A percentile compares a stretch with the other conserved stretches of the same genome.
These are phyloP conservation scores for Candolleomyces aberdarensis DNA, from an alignment of 768 basidiomycete genomes.

Conservation along the genomic window DNA sequence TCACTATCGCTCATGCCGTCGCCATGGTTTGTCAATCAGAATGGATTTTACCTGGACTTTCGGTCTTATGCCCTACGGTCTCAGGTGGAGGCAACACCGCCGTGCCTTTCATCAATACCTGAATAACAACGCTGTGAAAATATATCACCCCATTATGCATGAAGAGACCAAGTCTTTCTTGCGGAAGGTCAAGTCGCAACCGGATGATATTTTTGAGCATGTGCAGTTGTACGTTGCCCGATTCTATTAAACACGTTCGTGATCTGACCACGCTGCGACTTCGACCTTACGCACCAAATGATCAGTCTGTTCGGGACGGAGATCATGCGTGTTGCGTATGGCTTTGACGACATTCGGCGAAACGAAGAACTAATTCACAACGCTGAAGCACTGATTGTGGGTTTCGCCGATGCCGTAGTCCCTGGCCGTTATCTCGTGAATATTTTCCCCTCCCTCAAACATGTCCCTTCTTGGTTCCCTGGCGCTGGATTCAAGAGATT, in stretches of 20 bases:
- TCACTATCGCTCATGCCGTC: background rate
- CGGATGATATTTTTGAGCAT: conserved; percentile 8
- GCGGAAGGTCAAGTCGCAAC: conserved; percentile 3
- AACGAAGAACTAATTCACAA: background rate
- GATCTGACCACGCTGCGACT: too few species aligned
- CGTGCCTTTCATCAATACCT: conserved; percentile 14
- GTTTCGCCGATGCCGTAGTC: background rate
- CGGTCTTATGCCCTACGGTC: conserved; percentile 10
- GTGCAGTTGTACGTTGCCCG: background rate
- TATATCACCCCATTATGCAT: conserved; percentile 6
- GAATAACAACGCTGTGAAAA: conserved; percentile 1
- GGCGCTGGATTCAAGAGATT: conserved; percentile 3
- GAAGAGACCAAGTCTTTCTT: conserved; percentile 4
- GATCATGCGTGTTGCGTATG: conserved; percentile 1
- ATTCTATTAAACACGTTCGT: too few species aligned
- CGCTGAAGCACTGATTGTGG: background rate
- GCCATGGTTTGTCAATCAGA: background rate
- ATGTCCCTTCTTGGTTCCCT: conserved; percentile 5
- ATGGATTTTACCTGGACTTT: conserved; percentile 5
- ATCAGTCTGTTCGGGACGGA: background rate
- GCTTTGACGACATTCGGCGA: background rate
- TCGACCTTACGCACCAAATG: too few species aligned
- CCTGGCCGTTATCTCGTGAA: conserved; percentile 5
- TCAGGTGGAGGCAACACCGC: conserved; percentile 11
- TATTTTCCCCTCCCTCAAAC: conserved; percentile 1